Evolutionary conservation across 108 stramenopile genomes (phyloP).

Genomic region (Craspedostauros australis): DNA sequence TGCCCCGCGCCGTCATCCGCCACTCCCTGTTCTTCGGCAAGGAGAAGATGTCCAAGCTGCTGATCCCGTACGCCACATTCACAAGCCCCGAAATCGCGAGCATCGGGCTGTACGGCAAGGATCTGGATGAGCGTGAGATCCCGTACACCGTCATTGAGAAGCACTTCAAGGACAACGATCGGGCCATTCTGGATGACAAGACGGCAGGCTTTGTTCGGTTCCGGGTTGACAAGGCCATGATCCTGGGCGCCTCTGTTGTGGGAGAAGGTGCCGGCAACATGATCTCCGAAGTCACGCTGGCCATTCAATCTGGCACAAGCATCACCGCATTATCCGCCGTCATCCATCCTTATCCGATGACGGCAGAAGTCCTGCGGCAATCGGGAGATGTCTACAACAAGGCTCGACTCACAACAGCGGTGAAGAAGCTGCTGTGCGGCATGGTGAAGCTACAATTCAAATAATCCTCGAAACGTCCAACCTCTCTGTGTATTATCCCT

Average conservation of each 20-base stretch:
- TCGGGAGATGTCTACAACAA: slow-evolving; percentile 57
- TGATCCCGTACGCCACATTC: slow-evolving; percentile 86
- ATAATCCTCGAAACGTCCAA: no score
- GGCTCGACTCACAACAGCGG: slow-evolving; percentile 38
- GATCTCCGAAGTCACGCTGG: slow-evolving; percentile 80
- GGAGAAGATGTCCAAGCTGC: slow-evolving; percentile 53
- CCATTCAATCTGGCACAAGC: slow-evolving; percentile 73
- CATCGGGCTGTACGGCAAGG: slow-evolving; percentile 75
- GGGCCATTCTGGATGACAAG: slow-evolving; percentile 70
- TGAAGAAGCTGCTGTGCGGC: slow-evolving; percentile 36
- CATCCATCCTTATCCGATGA: slow-evolving; percentile 90
- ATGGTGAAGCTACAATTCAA: slow-evolving; percentile 51
- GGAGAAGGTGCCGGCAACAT: slow-evolving; percentile 82
- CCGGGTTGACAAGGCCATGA: slow-evolving; percentile 57
- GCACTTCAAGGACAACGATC: slow-evolving; percentile 75
- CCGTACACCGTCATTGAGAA: slow-evolving; percentile 58
- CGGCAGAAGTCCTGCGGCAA: slow-evolving; percentile 55
- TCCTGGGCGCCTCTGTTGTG: slow-evolving; percentile 82
- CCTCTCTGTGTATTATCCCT: no score
- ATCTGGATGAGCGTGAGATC: slow-evolving; percentile 57
- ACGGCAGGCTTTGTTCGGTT: slow-evolving; percentile 82
- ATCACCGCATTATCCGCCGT: slow-evolving; percentile 58
- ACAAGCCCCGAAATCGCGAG: slow-evolving; percentile 86
- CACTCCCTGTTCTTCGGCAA: slow-evolving; percentile 84
- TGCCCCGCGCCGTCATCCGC: slow-evolving; percentile 75